phyloP scores from a whole-genome alignment of 2,329 filamentous ascomycete genomes.

The Trichoderma pleuroti region DNA sequence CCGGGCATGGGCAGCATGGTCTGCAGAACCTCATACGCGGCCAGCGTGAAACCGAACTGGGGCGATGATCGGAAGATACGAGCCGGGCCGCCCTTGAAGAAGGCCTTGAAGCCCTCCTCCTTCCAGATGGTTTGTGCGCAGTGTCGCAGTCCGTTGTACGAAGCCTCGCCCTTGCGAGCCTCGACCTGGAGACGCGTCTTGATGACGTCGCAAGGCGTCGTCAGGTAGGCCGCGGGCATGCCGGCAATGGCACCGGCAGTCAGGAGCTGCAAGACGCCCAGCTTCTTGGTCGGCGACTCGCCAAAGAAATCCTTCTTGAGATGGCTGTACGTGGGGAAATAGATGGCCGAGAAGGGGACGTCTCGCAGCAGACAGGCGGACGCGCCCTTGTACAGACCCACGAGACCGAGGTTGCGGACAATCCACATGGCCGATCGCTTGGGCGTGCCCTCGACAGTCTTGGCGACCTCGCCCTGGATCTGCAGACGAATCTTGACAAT shows the following conservation, averaged over 20 bases:
- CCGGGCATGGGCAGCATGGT: slow-evolving; percentile 71
- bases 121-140: slow-evolving; percentile 77
- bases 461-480: slow-evolving; percentile 92
- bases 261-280: slow-evolving; percentile 85
- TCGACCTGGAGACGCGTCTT: slow-evolving; percentile 98
- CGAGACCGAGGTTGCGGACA: slow-evolving; percentile 86
- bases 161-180: slow-evolving; percentile 87
- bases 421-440: slow-evolving; percentile 98
- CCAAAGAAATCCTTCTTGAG: slow-evolving; percentile 92
- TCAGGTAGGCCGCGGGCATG: slow-evolving; percentile 91
- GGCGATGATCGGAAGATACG: slow-evolving; percentile 93
- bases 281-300: slow-evolving; percentile 80
- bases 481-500: slow-evolving; percentile 99
- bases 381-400: slow-evolving; percentile 95
- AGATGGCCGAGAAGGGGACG: slow-evolving; percentile 96
- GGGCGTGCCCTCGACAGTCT: slow-evolving; percentile 74
- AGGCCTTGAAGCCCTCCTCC: slow-evolving; percentile 91
- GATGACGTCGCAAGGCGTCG: slow-evolving; percentile 97
- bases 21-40: slow-evolving; percentile 90
- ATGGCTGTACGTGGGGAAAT: slow-evolving; percentile 96
- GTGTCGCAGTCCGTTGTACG: slow-evolving; percentile 84
- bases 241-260: slow-evolving; percentile 91
- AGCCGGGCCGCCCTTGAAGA: slow-evolving; percentile 97
- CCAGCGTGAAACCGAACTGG: slow-evolving; percentile 96
- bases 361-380: slow-evolving; percentile 92